A percentile compares a stretch with the other conserved stretches of the same genome.
Evolutionary conservation across 2,329 filamentous ascomycete genomes (phyloP).

Genomic region (Chrysoporthe cubensis): DNA sequence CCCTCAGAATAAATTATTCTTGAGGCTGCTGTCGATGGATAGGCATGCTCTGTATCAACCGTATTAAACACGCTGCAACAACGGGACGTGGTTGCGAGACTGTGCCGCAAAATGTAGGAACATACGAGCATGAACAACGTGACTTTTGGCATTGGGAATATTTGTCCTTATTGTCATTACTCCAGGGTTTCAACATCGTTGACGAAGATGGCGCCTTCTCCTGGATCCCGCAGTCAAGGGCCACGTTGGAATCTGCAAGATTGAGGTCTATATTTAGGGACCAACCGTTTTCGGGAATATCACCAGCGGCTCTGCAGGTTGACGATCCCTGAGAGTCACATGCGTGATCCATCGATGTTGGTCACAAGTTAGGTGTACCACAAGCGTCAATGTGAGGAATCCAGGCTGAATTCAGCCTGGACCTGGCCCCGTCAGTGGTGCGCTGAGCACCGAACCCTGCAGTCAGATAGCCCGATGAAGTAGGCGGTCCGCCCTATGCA

Average conservation of each 20-base stretch:
- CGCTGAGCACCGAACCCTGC: neutral
- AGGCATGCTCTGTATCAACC: neutral
- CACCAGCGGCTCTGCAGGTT: neutral
- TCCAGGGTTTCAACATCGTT: too few relatives aligned
- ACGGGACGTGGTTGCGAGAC: too few relatives aligned
- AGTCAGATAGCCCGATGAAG: neutral
- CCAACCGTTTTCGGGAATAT: neutral
- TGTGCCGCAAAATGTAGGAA: neutral
- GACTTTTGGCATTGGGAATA: too few relatives aligned
- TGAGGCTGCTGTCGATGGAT: neutral
- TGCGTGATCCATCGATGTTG: neutral
- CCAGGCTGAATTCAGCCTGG: neutral
- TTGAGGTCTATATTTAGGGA: constrained; percentile 1
- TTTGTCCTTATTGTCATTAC: too few relatives aligned
- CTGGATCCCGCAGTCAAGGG: neutral
- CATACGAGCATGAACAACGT: neutral
- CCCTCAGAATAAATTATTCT: neutral
- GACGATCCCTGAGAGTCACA: neutral
- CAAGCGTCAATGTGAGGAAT: neutral
- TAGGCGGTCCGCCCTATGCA: neutral
- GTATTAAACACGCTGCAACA: too few relatives aligned
- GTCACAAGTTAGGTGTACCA: neutral
- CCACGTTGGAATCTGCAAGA: neutral
- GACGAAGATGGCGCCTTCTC: neutral
- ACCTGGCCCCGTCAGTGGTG: neutral